A percentile compares a stretch with the other conserved stretches of the same genome.
These are phyloP conservation scores for Purshia tridentata DNA, from an alignment of 306 rosid species.

Conservation along the genomic window DNA sequence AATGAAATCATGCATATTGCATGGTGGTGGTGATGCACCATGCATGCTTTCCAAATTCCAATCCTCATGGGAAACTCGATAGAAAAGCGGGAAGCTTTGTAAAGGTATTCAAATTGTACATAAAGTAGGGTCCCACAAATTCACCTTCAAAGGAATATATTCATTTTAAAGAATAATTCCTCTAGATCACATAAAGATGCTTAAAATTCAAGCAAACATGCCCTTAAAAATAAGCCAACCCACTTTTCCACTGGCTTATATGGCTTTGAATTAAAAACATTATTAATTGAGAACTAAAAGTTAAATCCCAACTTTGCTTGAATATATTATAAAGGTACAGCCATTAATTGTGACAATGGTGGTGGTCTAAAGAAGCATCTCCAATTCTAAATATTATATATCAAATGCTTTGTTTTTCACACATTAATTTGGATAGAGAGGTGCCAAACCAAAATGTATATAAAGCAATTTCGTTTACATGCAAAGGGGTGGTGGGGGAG, in stretches of 20 bases:
- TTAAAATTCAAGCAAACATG: slow-evolving; percentile 91
- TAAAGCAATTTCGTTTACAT: slow-evolving; percentile 13
- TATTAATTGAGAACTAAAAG: slow-evolving; percentile 43
- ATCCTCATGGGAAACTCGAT: slow-evolving; percentile 3
- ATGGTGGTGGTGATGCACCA: neutral
- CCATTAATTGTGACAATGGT: slow-evolving; percentile 2
- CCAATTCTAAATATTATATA: slow-evolving; percentile 17
- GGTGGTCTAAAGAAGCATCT: slow-evolving; percentile 35
- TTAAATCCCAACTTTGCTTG: slow-evolving; percentile 55
- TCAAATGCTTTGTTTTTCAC: slow-evolving; percentile 9
- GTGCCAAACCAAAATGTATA: slow-evolving; percentile 9
- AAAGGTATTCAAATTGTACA: slow-evolving; percentile 42
- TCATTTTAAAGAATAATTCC: slow-evolving; percentile 79
- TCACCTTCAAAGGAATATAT: slow-evolving; percentile 75
- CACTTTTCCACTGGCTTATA: slow-evolving; percentile 50
- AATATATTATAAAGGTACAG: slow-evolving; percentile 49
- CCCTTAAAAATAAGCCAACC: slow-evolving; percentile 72
- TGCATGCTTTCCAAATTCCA: neutral
- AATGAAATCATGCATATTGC: no score
- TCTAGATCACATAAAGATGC: slow-evolving; percentile 74
- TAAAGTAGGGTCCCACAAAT: slow-evolving; percentile 61
- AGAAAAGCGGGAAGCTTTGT: slow-evolving; percentile 39
- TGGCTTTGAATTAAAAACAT: slow-evolving; percentile 37
- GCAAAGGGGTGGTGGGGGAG: slow-evolving; percentile 40
- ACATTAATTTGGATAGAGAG: slow-evolving; percentile 11